These are phyloP conservation scores for Paraconiothyrium sp. DNA, from an alignment of 2,329 filamentous ascomycete genomes.

Conservation along the genomic window DNA sequence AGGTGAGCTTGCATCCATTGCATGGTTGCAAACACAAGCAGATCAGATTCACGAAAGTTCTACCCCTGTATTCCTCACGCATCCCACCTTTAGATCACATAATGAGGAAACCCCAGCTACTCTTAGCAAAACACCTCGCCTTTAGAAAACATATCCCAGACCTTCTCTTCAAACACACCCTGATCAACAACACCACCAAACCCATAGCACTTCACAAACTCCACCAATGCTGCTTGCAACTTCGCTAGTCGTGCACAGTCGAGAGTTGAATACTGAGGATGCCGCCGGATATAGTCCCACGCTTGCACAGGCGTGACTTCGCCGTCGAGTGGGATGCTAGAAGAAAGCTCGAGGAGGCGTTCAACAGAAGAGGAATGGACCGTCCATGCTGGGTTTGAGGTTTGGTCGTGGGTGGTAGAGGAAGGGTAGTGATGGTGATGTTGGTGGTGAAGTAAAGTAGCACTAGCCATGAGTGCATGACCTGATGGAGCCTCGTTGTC, in stretches of 20 bases:
- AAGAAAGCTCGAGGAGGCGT: conserved; percentile 30
- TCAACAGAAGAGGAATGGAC: conserved; percentile 29
- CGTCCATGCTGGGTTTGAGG: conserved; percentile 24
- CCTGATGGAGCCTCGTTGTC: conserved; percentile 29
- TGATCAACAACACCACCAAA: conserved; percentile 33
- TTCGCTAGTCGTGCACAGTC: conserved; percentile 29
- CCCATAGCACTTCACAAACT: conserved; percentile 45
- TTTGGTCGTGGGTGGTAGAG: conserved; percentile 13
- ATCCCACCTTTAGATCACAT: too few relatives aligned
- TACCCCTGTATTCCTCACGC: too few relatives aligned
- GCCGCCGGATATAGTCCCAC: conserved; percentile 45
- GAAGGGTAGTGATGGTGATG: conserved; percentile 19
- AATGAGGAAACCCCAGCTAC: too few relatives aligned
- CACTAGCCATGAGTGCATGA: conserved; percentile 43
- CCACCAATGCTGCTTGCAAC: conserved; percentile 37
- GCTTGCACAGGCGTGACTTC: conserved; percentile 52
- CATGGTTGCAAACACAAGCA: too few relatives aligned
- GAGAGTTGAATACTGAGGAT: conserved; percentile 34
- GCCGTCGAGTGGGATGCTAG: conserved; percentile 26
- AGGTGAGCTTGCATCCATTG: neutral
- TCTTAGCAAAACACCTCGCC: too few relatives aligned
- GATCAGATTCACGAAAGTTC: too few relatives aligned
- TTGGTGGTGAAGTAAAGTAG: conserved; percentile 35
- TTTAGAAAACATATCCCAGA: too few relatives aligned
- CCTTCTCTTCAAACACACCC: conserved; percentile 20